These are phyloP conservation scores for Atkinsonella texensis DNA, from an alignment of 2,329 filamentous ascomycete species.

Conservation along the genomic window DNA sequence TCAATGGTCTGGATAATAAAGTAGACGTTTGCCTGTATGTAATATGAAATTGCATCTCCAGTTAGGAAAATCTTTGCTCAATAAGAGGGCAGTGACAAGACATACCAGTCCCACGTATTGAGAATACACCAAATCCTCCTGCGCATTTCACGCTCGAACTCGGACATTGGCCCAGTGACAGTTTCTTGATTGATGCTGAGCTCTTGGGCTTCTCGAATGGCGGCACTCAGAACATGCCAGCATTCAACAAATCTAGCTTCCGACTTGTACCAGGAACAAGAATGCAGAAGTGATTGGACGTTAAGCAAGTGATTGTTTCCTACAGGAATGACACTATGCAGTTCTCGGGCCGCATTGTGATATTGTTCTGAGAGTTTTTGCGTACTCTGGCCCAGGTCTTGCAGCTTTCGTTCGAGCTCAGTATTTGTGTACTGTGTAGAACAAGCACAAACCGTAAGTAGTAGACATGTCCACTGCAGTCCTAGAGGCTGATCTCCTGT, in stretches of 20 bases:
- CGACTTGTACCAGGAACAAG: slow-evolving; percentile 26
- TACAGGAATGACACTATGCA: slow-evolving; percentile 20
- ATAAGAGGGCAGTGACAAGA: background rate
- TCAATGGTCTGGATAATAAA: slow-evolving; percentile 20
- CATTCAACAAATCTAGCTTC: slow-evolving; percentile 24
- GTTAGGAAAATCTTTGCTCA: too few relatives aligned
- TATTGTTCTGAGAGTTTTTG: slow-evolving; percentile 19
- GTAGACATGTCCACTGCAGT: slow-evolving; percentile 26
- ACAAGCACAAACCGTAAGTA: slow-evolving; percentile 27
- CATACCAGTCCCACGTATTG: slow-evolving; percentile 27
- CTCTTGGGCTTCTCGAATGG: slow-evolving; percentile 24
- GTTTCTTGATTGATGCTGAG: slow-evolving; percentile 23
- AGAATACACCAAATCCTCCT: slow-evolving; percentile 25
- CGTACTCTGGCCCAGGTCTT: slow-evolving; percentile 18
- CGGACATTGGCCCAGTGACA: slow-evolving; percentile 13
- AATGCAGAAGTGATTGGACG: slow-evolving; percentile 24
- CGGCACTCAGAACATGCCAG: slow-evolving; percentile 24
- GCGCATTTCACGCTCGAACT: slow-evolving; percentile 25
- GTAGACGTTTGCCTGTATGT: slow-evolving; percentile 20
- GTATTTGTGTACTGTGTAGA: slow-evolving; percentile 21
- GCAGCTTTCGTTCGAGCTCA: slow-evolving; percentile 19
- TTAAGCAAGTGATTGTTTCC: slow-evolving; percentile 21
- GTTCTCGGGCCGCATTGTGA: slow-evolving; percentile 21
- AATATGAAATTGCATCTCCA: background rate
- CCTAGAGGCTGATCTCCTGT: slow-evolving; percentile 18